Base-by-base conservation (phyloP, 2,329 filamentous ascomycete genomes). In the Sporothrix humicola region DNA sequence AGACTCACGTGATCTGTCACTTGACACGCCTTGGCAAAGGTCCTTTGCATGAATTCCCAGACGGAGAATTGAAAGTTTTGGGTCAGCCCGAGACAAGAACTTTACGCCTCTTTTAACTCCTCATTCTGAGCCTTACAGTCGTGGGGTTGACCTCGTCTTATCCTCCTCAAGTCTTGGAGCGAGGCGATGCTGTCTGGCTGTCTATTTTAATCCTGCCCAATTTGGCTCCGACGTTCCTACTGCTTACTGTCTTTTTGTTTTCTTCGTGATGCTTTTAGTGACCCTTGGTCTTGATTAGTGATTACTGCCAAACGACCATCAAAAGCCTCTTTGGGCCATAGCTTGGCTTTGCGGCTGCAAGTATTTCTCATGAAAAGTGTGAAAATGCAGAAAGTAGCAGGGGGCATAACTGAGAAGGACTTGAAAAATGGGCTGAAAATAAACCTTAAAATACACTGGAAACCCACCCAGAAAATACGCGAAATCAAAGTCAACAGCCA, bases 121-220 rank as follows among this genome's bases (percentile, higher is more conserved):
- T 26, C 23, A 26, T 26, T 26, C 23, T 26, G 23, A 26, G 31
- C 31, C 31, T 42, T 20, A 9, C 52, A 9, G 37, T 59, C 13
- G 56, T 13, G 26, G 13, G 3, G 59, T 46, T 46, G 31, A 37
- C 31, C 31, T 7, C 59, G 37, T 46, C 37, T 12, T 44, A 44
- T 44, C n/a, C 13, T 44, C 31, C 42, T 63, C 15, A 7, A 65
- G 12, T n/a, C 17, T 20, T 63, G 31, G 31, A 2, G 4, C 8
- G 59, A 20, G 59, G 59, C 59, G 31, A 63, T 44, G 59, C 37
- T 3, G 59, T 20, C 59, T 63, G 44, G 59, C 37, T 3, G 59
- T 20, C 59, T 63, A 63, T 63, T 63, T 63, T 44, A 20, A 56
- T 56, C 9, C 31, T 3, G 31, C 31, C 31, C 31, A 37, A 37